Base-by-base conservation (phyloP, 2,329 filamentous ascomycete species). In the Colletotrichum horii region DNA sequence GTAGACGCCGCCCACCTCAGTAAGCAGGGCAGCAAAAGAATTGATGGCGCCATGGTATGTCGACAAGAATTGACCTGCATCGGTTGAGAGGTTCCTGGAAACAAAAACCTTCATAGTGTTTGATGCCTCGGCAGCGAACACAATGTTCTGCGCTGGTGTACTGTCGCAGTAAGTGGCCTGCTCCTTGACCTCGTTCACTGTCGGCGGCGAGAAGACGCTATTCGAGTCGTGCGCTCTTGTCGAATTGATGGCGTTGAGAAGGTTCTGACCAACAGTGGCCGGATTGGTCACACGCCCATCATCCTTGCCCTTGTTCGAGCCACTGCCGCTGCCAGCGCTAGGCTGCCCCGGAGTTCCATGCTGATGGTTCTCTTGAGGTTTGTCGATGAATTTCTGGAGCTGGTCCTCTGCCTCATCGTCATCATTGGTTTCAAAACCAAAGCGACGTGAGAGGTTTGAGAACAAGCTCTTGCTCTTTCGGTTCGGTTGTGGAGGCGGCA, bases 141-240 rank as follows among this genome's bases (percentile, higher is more conserved):
- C 87, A 14, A 98, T 91, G 83, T 98, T 93, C 73, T 96, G 92
- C 1, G 91, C 92, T 3, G 94, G 92, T 28, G 88, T 93, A 78
- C 92, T 90, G 85, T 98, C 96, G 83, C 96, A 98, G 85, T 98
- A 98, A 0, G 94, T 94, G 52, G 93, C 91, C 79, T 95, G 94
- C 83, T 98, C 96, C 81, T 94, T 94, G 78, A 98, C 93, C 66
- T 93, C 87, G 76, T 92, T 93, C 43, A 94, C 93, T 69, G 91
- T 87, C 0, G 95, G 95, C 26, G 92, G 91, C 5, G 91, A 92
- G 84, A 95, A 96, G n/a, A 98, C 85, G 14, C 88, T 87, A 19
- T 91, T 89, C 2, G 94, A 95, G 77, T 94, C 93, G 83, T 96
- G 93, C 1, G 95, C 89, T 48, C 95, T 92, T 26, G 94, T 95